A percentile compares a stretch with the other conserved stretches of the same genome.
phyloP scores from a whole-genome alignment of 768 basidiomycete species.

The Mycena venus region DNA sequence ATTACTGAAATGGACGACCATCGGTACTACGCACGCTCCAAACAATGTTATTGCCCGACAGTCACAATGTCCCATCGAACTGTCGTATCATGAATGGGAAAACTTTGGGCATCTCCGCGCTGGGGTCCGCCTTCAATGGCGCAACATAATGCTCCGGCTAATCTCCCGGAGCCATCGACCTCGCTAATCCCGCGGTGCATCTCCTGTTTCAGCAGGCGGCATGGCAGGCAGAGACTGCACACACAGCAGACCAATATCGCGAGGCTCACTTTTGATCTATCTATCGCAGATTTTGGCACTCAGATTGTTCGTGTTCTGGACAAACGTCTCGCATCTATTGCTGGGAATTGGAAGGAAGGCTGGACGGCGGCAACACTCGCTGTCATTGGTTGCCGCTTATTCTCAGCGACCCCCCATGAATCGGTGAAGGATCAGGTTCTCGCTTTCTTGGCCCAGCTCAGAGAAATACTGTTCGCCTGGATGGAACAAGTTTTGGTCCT shows the following conservation, averaged over 20 bases:
- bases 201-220: conserved; percentile 58
- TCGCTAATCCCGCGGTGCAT: conserved; percentile 56
- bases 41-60: conserved; percentile 53
- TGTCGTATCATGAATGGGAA: conserved; percentile 60
- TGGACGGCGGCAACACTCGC: conserved; percentile 23
- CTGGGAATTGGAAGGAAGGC: conserved; percentile 21
- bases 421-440: conserved; percentile 34
- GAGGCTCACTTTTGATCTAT: conserved; percentile 63
- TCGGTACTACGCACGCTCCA: conserved; percentile 51
- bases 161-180: conserved; percentile 51
- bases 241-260: too few relatives aligned
- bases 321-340: not conserved
- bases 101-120: conserved; percentile 61
- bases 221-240: conserved; percentile 56
- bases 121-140: conserved; percentile 62
- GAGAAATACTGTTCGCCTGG: conserved; percentile 52
- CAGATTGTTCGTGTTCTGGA: conserved; percentile 51
- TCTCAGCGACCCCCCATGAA: conserved; percentile 39
- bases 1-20: conserved; percentile 51
- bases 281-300: conserved; percentile 46
- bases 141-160: conserved; percentile 64
- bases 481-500: conserved; percentile 43
- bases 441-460: conserved; percentile 46
- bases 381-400: conserved; percentile 49
- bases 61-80: conserved; percentile 39